Evolutionary conservation across 2,329 filamentous ascomycete species (phyloP).

Genomic region (Diplocarpon rosae): DNA sequence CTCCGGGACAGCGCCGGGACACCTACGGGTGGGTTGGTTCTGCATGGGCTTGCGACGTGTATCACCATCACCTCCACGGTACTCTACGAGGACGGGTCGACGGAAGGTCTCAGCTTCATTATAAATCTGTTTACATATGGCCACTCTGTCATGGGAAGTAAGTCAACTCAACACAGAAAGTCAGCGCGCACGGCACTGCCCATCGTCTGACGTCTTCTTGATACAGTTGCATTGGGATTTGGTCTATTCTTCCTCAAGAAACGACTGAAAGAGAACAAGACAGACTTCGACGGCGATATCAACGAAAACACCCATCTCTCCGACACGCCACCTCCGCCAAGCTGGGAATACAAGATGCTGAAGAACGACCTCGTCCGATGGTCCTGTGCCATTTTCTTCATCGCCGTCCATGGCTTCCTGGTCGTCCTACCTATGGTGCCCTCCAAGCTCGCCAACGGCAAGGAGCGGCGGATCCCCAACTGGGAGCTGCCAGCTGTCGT

Average conservation of each 20-base stretch:
- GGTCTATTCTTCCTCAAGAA: neutral
- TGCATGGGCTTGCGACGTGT: neutral
- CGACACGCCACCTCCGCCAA: neutral
- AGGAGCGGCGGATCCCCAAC: neutral
- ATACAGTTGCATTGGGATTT: neutral
- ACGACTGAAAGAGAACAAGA: neutral
- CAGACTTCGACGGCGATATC: neutral
- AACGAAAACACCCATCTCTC: neutral
- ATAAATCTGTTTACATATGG: neutral
- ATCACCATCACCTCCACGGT: neutral
- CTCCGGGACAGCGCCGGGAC: neutral
- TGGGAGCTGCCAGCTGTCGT: neutral
- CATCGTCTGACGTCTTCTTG: neutral
- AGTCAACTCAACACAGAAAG: no score
- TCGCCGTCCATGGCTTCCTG: neutral
- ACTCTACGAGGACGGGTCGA: neutral
- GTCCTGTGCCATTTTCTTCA: neutral
- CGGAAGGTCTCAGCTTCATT: neutral
- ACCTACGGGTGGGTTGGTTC: neutral
- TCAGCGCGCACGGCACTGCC: no score
- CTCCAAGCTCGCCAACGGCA: neutral
- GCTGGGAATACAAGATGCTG: neutral
- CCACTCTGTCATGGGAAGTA: neutral
- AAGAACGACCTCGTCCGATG: neutral
- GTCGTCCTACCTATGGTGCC: neutral